Conservation (phyloP, 2,329 filamentous ascomycete genomes). For the Cladosporium phlei region DNA sequence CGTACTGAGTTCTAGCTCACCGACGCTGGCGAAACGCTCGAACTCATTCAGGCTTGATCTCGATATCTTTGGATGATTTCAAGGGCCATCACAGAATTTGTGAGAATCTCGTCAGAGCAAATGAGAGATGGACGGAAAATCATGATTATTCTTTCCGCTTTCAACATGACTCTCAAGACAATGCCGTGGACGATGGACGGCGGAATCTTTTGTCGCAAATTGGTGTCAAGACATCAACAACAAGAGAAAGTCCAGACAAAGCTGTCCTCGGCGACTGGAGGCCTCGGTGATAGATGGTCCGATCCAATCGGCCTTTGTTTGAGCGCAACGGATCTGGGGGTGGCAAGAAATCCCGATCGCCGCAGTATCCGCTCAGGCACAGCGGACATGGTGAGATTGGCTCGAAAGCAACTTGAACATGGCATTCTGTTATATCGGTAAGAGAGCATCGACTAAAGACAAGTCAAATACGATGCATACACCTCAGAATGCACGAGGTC, state of each 20-base stretch:
- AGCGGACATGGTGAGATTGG: background rate
- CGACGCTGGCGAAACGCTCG: no score
- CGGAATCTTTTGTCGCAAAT: no score
- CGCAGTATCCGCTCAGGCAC: background rate
- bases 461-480: no score
- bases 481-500: background rate
- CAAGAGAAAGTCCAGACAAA: background rate
- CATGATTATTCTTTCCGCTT: background rate
- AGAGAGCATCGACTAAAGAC: no score
- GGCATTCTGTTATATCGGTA: background rate
- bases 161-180: background rate
- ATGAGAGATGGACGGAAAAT: background rate
- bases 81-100: background rate
- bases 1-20: no score
- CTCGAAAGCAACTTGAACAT: background rate
- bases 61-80: no score
- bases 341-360: conserved; percentile 4
- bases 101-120: background rate
- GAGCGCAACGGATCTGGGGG: background rate
- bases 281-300: conserved; percentile 1
- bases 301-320: background rate
- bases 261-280: background rate
- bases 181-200: no score
- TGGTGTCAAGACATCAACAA: background rate
- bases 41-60: no score